Evolutionary conservation across 78 protist genomes (phyloP).

Genomic region (Carpediemonas membranifera): DNA sequence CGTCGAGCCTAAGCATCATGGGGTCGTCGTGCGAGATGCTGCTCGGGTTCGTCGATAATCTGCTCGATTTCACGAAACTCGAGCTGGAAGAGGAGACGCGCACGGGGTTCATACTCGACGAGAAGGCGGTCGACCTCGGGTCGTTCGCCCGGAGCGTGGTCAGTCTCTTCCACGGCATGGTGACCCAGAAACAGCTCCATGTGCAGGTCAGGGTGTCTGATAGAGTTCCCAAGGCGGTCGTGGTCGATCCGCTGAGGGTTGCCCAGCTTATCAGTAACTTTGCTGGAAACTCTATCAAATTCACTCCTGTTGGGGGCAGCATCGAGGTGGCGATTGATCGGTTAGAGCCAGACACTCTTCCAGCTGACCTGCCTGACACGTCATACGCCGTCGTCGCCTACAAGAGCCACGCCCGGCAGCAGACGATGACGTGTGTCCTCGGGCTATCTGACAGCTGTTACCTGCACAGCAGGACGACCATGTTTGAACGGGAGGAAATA

Average conservation of each 20-base stretch:
- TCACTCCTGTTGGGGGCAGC: slow-evolving; percentile 41
- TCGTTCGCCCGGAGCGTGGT: too few species aligned
- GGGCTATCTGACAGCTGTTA: too few species aligned
- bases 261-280: slow-evolving; percentile 43
- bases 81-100: slow-evolving; percentile 35
- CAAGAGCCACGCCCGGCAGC: too few species aligned
- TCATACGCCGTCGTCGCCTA: too few species aligned
- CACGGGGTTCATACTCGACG: slow-evolving; percentile 29
- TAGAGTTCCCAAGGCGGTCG: slow-evolving; percentile 9
- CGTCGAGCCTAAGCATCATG: slow-evolving; percentile 34
- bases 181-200: slow-evolving; percentile 17
- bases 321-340: too few species aligned
- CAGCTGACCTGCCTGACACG: too few species aligned
- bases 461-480: too few species aligned
- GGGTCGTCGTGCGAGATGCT: slow-evolving; percentile 34
- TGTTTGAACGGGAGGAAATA: too few species aligned
- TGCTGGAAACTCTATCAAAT: slow-evolving; percentile 48
- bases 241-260: slow-evolving; percentile 44
- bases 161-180: too few species aligned
- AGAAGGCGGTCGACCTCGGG: slow-evolving; percentile 34
- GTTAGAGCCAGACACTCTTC: too few species aligned
- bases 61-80: slow-evolving; percentile 43
- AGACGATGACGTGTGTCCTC: too few species aligned
- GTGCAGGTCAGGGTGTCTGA: slow-evolving; percentile 24
- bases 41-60: slow-evolving; percentile 46